Conservation (phyloP, 352 stramenopile species). For the Phytophthora fragariaefolia region DNA sequence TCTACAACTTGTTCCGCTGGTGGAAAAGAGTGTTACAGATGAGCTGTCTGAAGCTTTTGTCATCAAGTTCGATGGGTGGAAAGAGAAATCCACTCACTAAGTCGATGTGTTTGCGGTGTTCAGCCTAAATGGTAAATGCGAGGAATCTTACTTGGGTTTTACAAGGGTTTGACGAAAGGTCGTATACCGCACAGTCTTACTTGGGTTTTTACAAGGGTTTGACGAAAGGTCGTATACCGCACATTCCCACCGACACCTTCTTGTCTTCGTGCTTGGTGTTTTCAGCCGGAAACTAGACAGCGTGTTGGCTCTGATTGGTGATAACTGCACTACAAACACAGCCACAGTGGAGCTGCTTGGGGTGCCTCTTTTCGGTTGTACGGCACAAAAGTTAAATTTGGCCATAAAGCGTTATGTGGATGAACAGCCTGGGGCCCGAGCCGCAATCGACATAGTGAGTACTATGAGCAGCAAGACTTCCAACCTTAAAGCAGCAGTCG, state of each 20-base stretch:
- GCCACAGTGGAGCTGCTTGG: background rate
- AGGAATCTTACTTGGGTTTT: too few species aligned
- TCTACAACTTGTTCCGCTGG: background rate
- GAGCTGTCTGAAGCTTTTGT: background rate
- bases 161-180: too few species aligned
- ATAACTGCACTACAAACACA: conserved; percentile 3
- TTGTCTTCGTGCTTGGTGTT: background rate
- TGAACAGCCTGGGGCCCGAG: background rate
- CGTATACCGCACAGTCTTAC: too few species aligned
- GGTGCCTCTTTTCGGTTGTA: background rate
- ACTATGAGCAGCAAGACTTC: background rate
- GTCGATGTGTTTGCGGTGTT: background rate
- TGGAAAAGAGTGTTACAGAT: background rate
- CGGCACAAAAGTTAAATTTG: background rate
- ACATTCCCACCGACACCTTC: background rate
- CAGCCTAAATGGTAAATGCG: too few species aligned
- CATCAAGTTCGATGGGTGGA: background rate
- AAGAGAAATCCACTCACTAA: background rate
- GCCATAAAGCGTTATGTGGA: background rate
- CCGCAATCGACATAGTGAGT: background rate
- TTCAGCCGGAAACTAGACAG: background rate
- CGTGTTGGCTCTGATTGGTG: background rate
- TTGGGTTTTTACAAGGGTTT: too few species aligned
- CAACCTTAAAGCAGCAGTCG: background rate
- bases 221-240: too few species aligned